Conservation (phyloP, 768 basidiomycete species). For the Leccinum imitatum region DNA sequence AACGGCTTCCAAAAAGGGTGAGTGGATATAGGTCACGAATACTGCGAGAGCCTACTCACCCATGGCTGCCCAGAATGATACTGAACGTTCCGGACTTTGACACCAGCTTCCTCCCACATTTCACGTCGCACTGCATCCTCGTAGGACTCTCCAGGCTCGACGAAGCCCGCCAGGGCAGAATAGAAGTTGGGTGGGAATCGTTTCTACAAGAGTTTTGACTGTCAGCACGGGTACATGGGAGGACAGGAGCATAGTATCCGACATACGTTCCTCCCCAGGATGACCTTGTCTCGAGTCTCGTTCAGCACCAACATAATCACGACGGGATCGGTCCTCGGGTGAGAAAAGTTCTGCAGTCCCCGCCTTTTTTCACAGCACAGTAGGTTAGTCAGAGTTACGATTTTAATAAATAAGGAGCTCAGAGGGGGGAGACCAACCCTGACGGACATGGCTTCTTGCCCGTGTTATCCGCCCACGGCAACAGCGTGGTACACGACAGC, state of each 20-base stretch:
- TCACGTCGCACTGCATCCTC: constrained; percentile 93
- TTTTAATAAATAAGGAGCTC: constrained; percentile 1
- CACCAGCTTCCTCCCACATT: constrained; percentile 94
- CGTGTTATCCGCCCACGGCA: constrained; percentile 71
- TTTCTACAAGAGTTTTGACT: constrained; percentile 40
- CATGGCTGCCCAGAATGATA: constrained; percentile 90
- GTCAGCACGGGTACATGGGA: neutral
- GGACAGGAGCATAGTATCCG: neutral
- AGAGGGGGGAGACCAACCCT: constrained; percentile 44
- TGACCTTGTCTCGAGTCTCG: constrained; percentile 74
- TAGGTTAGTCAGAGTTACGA: constrained; percentile 11
- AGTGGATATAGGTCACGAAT: neutral
- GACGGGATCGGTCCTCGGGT: constrained; percentile 83
- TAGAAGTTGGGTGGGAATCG: constrained; percentile 72
- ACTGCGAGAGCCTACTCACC: constrained; percentile 43
- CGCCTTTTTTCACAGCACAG: constrained; percentile 42
- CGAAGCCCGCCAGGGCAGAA: constrained; percentile 90
- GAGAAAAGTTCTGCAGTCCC: constrained; percentile 84
- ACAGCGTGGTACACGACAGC: constrained; percentile 68
- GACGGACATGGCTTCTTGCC: constrained; percentile 70
- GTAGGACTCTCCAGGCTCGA: constrained; percentile 92
- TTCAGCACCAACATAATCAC: constrained; percentile 90
- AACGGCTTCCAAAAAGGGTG: constrained; percentile 59
- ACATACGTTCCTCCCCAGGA: constrained; percentile 84
- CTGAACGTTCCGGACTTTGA: constrained; percentile 77